These are phyloP conservation scores for Lanmaoa pseudosensibilis DNA, from an alignment of 768 basidiomycete species.

Conservation along the genomic window DNA sequence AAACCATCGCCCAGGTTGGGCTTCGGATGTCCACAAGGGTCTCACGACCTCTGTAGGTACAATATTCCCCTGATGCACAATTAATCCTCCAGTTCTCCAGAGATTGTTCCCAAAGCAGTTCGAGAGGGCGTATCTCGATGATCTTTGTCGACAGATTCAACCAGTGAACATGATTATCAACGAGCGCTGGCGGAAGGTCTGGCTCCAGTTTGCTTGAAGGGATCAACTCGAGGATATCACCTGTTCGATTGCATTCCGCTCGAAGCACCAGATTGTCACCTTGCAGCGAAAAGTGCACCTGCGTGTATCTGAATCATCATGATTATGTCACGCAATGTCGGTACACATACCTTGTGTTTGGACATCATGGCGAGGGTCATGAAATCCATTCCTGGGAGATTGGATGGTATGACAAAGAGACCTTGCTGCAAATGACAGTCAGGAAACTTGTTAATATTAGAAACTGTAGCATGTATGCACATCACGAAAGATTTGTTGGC, in stretches of 20 bases:
- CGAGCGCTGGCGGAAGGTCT: constrained; percentile 19
- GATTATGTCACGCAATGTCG: background rate
- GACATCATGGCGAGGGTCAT: background rate
- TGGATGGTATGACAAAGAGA: background rate
- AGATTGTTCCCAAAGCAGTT: constrained; percentile 20
- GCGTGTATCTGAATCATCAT: background rate
- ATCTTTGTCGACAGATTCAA: constrained; percentile 11
- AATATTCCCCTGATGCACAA: background rate
- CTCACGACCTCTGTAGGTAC: background rate
- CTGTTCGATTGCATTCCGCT: background rate
- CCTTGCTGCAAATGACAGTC: background rate
- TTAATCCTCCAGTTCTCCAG: constrained; percentile 22
- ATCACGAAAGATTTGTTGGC: background rate
- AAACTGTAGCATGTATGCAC: background rate
- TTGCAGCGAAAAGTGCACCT: constrained; percentile 20
- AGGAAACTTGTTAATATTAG: background rate
- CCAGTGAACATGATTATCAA: constrained; percentile 25
- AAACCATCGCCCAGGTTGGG: constrained; percentile 20
- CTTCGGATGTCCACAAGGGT: constrained; percentile 23
- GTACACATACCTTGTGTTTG: constrained; percentile 3
- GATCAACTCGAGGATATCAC: constrained; percentile 18
- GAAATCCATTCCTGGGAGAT: background rate
- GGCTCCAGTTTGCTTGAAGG: constrained; percentile 5
- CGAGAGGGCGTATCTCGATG: constrained; percentile 27
- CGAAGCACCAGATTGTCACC: constrained; percentile 5